Percentiles rank a stretch among this genome's conserved stretches.
These are phyloP conservation scores for Neurospora intermedia DNA, from an alignment of 495 filamentous ascomycete species.

Conservation along the genomic window DNA sequence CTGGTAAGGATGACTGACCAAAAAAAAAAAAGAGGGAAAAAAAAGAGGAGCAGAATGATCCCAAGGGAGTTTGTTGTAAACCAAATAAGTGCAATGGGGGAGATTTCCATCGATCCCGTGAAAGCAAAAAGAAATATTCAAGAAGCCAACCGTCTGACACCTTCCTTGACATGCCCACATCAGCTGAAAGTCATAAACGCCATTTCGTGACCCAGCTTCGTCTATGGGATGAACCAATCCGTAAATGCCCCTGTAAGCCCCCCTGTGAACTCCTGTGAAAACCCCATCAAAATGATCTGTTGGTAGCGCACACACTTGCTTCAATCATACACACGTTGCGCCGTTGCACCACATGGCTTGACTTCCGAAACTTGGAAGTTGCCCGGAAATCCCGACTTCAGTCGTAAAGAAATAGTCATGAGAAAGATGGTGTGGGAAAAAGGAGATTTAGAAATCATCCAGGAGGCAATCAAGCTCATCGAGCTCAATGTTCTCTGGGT, in stretches of 20 bases:
- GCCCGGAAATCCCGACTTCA: slow-evolving; percentile 2
- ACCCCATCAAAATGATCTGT: slow-evolving; percentile 11
- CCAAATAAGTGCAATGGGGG: not conserved
- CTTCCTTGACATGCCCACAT: slow-evolving; percentile 9
- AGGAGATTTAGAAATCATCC: slow-evolving; percentile 45
- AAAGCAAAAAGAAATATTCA: slow-evolving; percentile 10
- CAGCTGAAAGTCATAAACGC: slow-evolving; percentile 15
- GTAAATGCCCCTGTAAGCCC: slow-evolving; percentile 1
- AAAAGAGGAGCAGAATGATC: slow-evolving; percentile 9
- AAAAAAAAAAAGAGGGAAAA: slow-evolving; percentile 9
- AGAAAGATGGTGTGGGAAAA: not conserved
- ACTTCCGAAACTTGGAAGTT: not conserved
- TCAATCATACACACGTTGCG: slow-evolving; percentile 15
- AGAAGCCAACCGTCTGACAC: slow-evolving; percentile 11
- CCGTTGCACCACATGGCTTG: slow-evolving; percentile 8
- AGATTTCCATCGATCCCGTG: not conserved
- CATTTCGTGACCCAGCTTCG: slow-evolving; percentile 11
- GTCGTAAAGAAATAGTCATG: slow-evolving; percentile 7
- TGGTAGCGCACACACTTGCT: slow-evolving; percentile 5
- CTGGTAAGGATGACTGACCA: slow-evolving; percentile 3
- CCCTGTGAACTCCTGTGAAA: not conserved
- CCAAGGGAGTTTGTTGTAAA: slow-evolving; percentile 2
- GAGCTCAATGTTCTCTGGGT: slow-evolving; percentile 80
- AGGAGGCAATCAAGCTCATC: slow-evolving; percentile 90
- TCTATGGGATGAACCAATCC: slow-evolving; percentile 17